Base-by-base conservation (phyloP, 148 eudicot species). In the Vaccinium corymbosum region DNA sequence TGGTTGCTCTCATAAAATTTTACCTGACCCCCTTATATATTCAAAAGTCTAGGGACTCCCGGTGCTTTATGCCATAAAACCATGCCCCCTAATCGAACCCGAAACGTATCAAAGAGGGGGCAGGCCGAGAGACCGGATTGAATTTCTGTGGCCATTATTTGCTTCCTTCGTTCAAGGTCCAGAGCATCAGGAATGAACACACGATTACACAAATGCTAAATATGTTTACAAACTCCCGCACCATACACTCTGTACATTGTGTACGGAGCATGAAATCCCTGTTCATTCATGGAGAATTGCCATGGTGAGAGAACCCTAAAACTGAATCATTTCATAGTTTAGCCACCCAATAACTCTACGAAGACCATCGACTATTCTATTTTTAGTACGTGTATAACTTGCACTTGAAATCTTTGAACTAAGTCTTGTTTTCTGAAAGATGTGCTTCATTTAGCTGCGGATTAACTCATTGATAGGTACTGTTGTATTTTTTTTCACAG, bases 391-490 rank as follows among this genome's bases (percentile, higher is more conserved):
- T 72, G 2, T 72, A n/a, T 35, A 72, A 42, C 48, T 15, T 17
- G 17, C 76, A 49, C 22, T 72, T 17, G 76, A 72, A 38, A 72
- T 51, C 29, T 71, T 71, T 71, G 15, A 25, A 22, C 52, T n/a
- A 29, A 19, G 2, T 16, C 25, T 3, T 56, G 53, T 70, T 68
- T 19, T 0, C 53, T 29, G 19, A 42, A 17, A 76, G 4, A 48
- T 38, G 27, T 57, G 53, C 22, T 14, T 19, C 35, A 51, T 29
- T 73, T 38, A 73, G 49, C 70, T 38, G 70, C 50, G 55, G 11
- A 73, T 72, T 70, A 82, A 50, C 38, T 73, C 20, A n/a, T 82
- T 82, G 35, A 76, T 11, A 42, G 46, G 46, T 42, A 42, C 6
- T 3, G 46, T 42, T 42, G 46, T 42, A 42, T 42, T 42, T 42